Evolutionary conservation across 2,329 filamentous ascomycete genomes (phyloP).

Genomic region (Ceratocystis papillata): DNA sequence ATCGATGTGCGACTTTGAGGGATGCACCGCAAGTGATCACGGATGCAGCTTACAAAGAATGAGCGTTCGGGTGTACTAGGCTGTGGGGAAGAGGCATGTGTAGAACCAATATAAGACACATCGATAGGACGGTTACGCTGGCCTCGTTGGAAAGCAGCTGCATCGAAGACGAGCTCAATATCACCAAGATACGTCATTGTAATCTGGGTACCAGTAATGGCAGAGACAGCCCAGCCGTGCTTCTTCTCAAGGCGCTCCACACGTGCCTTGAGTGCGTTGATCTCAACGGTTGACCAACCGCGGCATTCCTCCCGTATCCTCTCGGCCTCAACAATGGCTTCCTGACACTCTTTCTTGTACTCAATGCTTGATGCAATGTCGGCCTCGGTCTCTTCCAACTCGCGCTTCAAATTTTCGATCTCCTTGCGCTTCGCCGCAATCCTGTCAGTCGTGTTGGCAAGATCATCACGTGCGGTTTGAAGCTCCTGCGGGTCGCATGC

Average conservation of each 20-base stretch:
- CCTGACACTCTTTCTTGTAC: constrained; percentile 53
- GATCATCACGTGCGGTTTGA: constrained; percentile 56
- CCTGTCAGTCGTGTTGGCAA: constrained; percentile 54
- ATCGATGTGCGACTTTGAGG: constrained; percentile 48
- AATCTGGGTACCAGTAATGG: constrained; percentile 50
- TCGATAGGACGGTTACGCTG: constrained; percentile 49
- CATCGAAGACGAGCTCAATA: constrained; percentile 63
- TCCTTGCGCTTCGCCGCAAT: constrained; percentile 58
- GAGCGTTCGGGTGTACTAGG: constrained; percentile 55
- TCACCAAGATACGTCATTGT: constrained; percentile 64
- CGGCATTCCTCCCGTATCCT: constrained; percentile 75
- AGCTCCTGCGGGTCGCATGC: constrained; percentile 75
- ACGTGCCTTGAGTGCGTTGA: constrained; percentile 63
- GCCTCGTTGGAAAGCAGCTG: constrained; percentile 45
- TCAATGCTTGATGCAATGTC: constrained; percentile 51
- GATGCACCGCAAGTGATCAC: constrained; percentile 54
- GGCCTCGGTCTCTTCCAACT: constrained; percentile 56
- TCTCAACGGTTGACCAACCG: constrained; percentile 77
- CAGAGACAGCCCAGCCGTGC: constrained; percentile 61
- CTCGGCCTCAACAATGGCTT: constrained; percentile 73
- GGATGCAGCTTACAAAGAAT: constrained; percentile 64
- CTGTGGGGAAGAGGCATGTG: constrained; percentile 40
- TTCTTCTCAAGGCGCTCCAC: constrained; percentile 55
- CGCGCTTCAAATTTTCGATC: constrained; percentile 54
- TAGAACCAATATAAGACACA: constrained; percentile 57